Evolutionary conservation across 2,329 filamentous ascomycete genomes (phyloP).

Genomic region (Ascosphaera apis): DNA sequence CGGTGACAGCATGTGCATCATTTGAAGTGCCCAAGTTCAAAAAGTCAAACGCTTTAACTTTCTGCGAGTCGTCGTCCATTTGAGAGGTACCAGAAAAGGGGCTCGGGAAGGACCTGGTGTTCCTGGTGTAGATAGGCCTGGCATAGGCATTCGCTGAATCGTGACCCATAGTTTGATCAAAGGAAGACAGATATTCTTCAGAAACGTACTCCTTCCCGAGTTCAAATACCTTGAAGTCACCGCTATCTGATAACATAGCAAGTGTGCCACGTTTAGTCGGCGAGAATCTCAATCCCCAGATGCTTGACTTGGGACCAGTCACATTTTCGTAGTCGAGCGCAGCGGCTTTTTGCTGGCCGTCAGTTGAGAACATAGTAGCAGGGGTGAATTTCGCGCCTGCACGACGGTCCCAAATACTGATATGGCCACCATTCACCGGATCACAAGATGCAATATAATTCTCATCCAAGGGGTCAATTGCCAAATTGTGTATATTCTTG

Average conservation of each 20-base stretch:
- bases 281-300: constrained; percentile 40
- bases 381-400: constrained; percentile 18
- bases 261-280: constrained; percentile 33
- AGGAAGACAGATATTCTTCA: constrained; percentile 16
- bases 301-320: constrained; percentile 27
- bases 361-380: constrained; percentile 13
- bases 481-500: constrained; percentile 38
- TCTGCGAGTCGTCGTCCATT: constrained; percentile 20
- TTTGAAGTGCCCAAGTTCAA: constrained; percentile 23
- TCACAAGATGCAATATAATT: constrained; percentile 39
- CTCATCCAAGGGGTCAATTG: constrained; percentile 39
- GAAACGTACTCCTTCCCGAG: constrained; percentile 27
- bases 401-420: constrained; percentile 41
- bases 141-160: constrained; percentile 18
- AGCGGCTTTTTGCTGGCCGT: constrained; percentile 17
- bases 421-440: constrained; percentile 30
- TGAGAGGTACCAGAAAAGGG: constrained; percentile 24
- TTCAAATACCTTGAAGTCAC: constrained; percentile 34
- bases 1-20: constrained; percentile 29
- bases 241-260: constrained; percentile 34
- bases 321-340: constrained; percentile 35
- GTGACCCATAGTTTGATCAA: constrained; percentile 19
- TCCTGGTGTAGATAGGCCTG: constrained; percentile 23
- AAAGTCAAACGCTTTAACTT: constrained; percentile 38
- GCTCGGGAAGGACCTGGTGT: constrained; percentile 20